Conservation (phyloP, 1,139 yeast species). For the Taphrina deformans region DNA sequence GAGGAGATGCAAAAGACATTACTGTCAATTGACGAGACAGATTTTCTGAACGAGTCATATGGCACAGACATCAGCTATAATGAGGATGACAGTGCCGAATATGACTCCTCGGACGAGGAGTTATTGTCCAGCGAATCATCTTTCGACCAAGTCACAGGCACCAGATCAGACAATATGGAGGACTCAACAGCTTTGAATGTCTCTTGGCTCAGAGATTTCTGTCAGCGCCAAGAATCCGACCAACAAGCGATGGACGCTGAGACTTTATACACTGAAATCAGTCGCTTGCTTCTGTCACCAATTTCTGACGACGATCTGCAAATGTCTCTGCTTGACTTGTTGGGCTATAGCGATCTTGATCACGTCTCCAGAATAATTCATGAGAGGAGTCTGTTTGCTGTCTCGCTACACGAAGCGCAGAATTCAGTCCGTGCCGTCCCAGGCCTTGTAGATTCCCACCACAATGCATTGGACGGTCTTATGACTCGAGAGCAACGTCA, state of each 20-base stretch:
- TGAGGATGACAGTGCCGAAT: neutral
- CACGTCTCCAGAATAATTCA: slow-evolving; percentile 66
- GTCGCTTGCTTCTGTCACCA: neutral
- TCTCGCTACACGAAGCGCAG: slow-evolving; percentile 41
- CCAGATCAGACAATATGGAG: neutral
- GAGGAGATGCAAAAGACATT: slow-evolving; percentile 5
- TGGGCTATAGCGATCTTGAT: slow-evolving; percentile 85
- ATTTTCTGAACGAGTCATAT: neutral
- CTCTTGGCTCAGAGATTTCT: slow-evolving; percentile 18
- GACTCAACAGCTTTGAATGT: neutral
- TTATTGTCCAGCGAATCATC: neutral
- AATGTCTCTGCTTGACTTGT: slow-evolving; percentile 66
- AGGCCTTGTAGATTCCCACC: neutral
- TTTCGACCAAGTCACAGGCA: neutral
- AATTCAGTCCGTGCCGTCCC: slow-evolving; percentile 16
- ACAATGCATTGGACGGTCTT: slow-evolving; percentile 15
- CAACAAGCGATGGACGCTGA: slow-evolving; percentile 15
- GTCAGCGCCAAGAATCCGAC: slow-evolving; percentile 5
- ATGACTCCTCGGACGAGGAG: neutral
- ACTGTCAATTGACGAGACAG: no score
- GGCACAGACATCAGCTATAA: slow-evolving; percentile 3
- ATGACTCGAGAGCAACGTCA: slow-evolving; percentile 8
- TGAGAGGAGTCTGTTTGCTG: slow-evolving; percentile 46
- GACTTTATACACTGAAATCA: slow-evolving; percentile 1
- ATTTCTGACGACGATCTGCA: slow-evolving; percentile 61